A percentile compares a stretch with the other conserved stretches of the same genome.
These are phyloP conservation scores for Kwoniella europaea DNA, from an alignment of 768 basidiomycete genomes.

Conservation along the genomic window DNA sequence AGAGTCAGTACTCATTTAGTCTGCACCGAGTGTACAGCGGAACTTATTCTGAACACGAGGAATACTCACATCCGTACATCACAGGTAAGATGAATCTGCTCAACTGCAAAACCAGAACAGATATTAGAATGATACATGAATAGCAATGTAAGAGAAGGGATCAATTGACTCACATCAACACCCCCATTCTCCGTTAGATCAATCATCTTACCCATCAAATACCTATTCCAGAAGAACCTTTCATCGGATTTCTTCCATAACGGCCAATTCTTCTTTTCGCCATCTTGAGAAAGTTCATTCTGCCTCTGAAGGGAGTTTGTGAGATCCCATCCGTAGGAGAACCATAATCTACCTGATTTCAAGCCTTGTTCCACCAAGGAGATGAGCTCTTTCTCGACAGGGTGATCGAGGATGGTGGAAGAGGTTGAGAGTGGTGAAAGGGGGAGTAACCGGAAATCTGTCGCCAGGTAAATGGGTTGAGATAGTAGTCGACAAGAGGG, in stretches of 20 bases:
- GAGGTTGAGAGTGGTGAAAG: slow-evolving; percentile 73
- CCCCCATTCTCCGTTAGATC: slow-evolving; percentile 64
- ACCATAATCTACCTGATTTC: slow-evolving; percentile 77
- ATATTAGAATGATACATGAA: neutral
- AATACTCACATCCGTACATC: slow-evolving; percentile 85
- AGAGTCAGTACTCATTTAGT: neutral
- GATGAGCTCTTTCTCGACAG: slow-evolving; percentile 84
- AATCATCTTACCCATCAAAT: slow-evolving; percentile 68
- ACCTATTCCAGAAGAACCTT: slow-evolving; percentile 98
- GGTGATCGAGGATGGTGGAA: slow-evolving; percentile 70
- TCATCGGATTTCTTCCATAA: slow-evolving; percentile 75
- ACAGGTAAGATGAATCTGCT: slow-evolving; percentile 87
- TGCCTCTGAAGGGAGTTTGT: slow-evolving; percentile 86
- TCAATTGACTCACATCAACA: slow-evolving; percentile 67
- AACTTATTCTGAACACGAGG: too few relatives aligned
- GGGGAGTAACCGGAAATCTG: slow-evolving; percentile 89
- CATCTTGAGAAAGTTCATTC: slow-evolving; percentile 65
- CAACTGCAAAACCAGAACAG: slow-evolving; percentile 63
- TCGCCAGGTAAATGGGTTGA: slow-evolving; percentile 84
- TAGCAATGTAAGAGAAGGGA: neutral
- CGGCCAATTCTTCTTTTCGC: slow-evolving; percentile 53
- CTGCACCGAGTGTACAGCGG: too few relatives aligned
- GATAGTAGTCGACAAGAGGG: slow-evolving; percentile 78
- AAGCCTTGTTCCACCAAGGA: slow-evolving; percentile 86
- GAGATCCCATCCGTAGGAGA: slow-evolving; percentile 88